Evolutionary conservation across 2,329 filamentous ascomycete species (phyloP), one percentile per base, ranked within the genome.

Genomic region (Elsinoe perseae): DNA sequence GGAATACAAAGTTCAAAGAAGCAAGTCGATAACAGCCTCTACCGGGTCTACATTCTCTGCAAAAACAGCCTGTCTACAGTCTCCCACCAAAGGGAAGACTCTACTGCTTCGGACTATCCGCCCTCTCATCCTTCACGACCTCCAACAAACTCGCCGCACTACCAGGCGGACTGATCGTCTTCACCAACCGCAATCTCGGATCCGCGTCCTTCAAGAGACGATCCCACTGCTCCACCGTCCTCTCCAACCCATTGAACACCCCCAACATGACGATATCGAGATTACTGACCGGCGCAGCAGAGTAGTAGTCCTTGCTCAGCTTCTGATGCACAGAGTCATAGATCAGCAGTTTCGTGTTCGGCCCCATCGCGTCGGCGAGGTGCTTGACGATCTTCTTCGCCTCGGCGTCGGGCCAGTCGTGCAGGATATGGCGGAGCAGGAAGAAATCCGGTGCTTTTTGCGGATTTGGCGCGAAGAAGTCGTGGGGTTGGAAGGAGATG

Each of bases 371-470:
- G 2, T n/a, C 34, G 4, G 52, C 52, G 7, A 54, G 25, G 21
- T 34, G 28, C 12, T 28, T 27, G 4, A 54, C 23, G 21, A 54
- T 54, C 52, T 54, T 54, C 21, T n/a, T 27, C 16, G 52, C 52
- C 25, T 54, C 52, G 38, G 52, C 52, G 18, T 65, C 61, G 8
- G 64, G 63, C 64, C 64, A 65, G 56, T 65, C 63, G 58, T 65
- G 64, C 6, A 64, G 44, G 56, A 65, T 64, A 46, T 58, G 59
- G n/a, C 62, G 56, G 12, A 66, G 50, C n/a, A 65, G 56, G 48
- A 63, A 66, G n/a, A 70, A 59, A 53, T 68, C 65, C 6, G 68
- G 68, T 40, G 63, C 57, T n/a, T 53, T 50, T 21, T 66, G 57
- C 1, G 65, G 63, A 28, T 69, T 61, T 5, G 59, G 54, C 1